Percentiles rank a stretch among this genome's conserved stretches.
Evolutionary conservation across 2,329 filamentous ascomycete genomes (phyloP).

Genomic region (Botryotinia convoluta): DNA sequence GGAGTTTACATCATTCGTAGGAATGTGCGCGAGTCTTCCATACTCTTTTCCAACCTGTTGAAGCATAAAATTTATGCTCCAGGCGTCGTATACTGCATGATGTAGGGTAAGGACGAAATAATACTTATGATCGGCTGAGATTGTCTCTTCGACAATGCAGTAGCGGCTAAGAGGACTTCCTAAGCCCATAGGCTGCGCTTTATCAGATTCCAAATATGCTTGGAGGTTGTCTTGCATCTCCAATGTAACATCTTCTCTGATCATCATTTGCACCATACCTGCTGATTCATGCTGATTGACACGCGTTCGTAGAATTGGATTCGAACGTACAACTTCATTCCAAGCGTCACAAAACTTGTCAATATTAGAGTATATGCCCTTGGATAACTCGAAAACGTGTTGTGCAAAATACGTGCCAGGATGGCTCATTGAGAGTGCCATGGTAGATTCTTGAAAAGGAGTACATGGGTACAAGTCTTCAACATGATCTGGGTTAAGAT

Average conservation of each 20-base stretch:
- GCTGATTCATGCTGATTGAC: conserved; percentile 35
- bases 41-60: conserved; percentile 29
- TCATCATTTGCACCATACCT: conserved; percentile 26
- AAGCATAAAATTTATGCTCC: conserved; percentile 46
- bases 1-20: conserved; percentile 35
- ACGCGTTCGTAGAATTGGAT: conserved; percentile 23
- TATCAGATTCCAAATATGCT: conserved; percentile 22
- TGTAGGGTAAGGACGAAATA: conserved; percentile 55
- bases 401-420: conserved; percentile 40
- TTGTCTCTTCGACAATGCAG: conserved; percentile 19
- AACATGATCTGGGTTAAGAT: conserved; percentile 19
- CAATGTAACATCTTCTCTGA: conserved; percentile 23
- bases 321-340: conserved; percentile 17
- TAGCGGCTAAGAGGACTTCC: conserved; percentile 9
- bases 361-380: conserved; percentile 23
- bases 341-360: conserved; percentile 25
- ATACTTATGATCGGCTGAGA: conserved; percentile 11
- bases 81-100: conserved; percentile 56
- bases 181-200: neutral
- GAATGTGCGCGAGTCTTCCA: conserved; percentile 24
- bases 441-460: conserved; percentile 40
- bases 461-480: conserved; percentile 42
- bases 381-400: conserved; percentile 26
- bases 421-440: conserved; percentile 39
- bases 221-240: conserved; percentile 22